Evolutionary conservation across 768 basidiomycete genomes (phyloP).

Genomic region (Leccinum olivaceopallidum): DNA sequence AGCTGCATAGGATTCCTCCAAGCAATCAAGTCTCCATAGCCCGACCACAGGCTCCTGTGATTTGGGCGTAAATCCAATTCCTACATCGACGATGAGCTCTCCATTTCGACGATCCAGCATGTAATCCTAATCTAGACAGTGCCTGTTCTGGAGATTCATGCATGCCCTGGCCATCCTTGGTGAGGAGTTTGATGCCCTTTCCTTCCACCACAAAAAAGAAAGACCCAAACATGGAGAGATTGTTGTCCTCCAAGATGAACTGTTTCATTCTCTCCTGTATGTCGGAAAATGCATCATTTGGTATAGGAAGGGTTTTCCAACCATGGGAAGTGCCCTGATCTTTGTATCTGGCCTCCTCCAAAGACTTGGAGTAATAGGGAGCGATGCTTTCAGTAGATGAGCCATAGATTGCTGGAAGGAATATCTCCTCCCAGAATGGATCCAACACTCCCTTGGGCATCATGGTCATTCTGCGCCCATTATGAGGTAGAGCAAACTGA

Average conservation of each 20-base stretch:
- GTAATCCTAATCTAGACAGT: constrained; percentile 2
- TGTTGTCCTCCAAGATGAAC: neutral
- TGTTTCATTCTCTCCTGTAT: neutral
- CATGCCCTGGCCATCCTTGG: constrained; percentile 3
- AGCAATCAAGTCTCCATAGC: neutral
- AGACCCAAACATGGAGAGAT: neutral
- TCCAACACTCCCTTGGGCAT: constrained; percentile 10
- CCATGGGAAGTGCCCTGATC: too few relatives aligned
- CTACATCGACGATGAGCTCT: constrained; percentile 6
- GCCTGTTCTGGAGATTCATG: neutral
- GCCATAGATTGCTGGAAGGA: constrained; percentile 3
- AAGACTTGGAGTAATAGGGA: neutral
- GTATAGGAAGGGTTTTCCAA: too few relatives aligned
- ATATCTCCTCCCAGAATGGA: constrained; percentile 4
- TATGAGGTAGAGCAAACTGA: too few relatives aligned
- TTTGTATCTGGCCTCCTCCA: too few relatives aligned
- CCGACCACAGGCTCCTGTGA: neutral
- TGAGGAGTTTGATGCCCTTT: constrained; percentile 19
- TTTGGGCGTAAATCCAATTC: neutral
- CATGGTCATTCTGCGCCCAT: neutral
- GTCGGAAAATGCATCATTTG: neutral
- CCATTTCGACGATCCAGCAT: constrained; percentile 5
- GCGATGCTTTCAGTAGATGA: too few relatives aligned
- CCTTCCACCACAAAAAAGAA: constrained; percentile 16
- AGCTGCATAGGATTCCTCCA: neutral